Evolutionary conservation across 108 stramenopile species (phyloP).

Genomic region (Fistulifera solaris): DNA sequence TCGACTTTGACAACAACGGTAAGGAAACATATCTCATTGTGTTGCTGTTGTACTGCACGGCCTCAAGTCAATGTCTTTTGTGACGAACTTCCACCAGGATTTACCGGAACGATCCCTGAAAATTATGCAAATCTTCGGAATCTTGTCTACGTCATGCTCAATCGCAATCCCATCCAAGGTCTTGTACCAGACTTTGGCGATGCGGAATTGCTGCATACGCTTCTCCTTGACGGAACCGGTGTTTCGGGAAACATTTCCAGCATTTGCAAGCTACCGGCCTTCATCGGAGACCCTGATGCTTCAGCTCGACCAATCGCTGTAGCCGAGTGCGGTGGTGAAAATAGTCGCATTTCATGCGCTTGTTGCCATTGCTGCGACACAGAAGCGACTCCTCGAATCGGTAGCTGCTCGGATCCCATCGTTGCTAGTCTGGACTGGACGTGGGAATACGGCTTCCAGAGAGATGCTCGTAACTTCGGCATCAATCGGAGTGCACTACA

Average conservation of each 20-base stretch:
- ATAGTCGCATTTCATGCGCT: slow-evolving; percentile 18
- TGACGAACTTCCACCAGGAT: no score
- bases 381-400: background rate
- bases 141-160: slow-evolving; percentile 7
- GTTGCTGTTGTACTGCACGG: no score
- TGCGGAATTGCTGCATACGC: background rate
- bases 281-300: background rate
- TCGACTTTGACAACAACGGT: slow-evolving; percentile 13
- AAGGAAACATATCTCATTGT: no score
- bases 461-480: no score
- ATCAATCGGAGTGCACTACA: no score
- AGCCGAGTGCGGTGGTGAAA: slow-evolving; percentile 9
- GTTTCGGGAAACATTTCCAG: background rate
- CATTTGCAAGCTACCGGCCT: background rate
- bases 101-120: slow-evolving; percentile 11
- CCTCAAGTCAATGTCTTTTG: no score
- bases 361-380: slow-evolving; percentile 8
- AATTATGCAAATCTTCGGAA: background rate
- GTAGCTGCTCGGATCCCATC: no score
- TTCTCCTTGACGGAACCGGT: slow-evolving; percentile 4
- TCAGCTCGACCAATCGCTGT: background rate
- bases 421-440: no score
- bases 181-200: no score
- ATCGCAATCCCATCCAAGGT: slow-evolving; percentile 6
- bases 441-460: no score